phyloP scores from a whole-genome alignment of 805 yeast genomes.

The Wickerhamiella sergipiensis region DNA sequence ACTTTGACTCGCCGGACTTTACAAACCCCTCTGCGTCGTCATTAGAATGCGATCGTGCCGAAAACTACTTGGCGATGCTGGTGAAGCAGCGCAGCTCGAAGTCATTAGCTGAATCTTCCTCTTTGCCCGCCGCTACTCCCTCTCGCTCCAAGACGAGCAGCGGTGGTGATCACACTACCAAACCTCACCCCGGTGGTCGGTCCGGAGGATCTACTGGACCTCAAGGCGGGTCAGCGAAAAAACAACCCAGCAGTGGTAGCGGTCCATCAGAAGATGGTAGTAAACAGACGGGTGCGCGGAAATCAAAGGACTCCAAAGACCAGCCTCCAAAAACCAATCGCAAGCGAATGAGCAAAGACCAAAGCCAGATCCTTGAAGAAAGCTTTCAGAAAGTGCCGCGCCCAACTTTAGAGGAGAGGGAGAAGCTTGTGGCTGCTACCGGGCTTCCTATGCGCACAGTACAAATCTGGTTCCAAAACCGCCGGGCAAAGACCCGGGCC shows the following conservation, averaged over 20 bases:
- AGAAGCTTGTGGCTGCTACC: conserved; percentile 53
- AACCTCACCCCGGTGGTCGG: background rate
- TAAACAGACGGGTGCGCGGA: conserved; percentile 1
- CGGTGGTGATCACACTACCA: background rate
- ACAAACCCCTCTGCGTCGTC: background rate
- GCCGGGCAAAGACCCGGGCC: conserved; percentile 35
- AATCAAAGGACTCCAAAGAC: background rate
- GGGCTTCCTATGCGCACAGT: conserved; percentile 77
- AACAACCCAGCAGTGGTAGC: background rate
- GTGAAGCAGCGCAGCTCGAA: background rate
- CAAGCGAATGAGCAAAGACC: conserved; percentile 22
- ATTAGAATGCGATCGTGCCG: background rate
- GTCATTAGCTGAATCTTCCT: too few species aligned
- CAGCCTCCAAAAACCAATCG: conserved; percentile 3
- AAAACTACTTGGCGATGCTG: background rate
- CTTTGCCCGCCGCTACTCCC: too few species aligned
- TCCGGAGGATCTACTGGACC: background rate
- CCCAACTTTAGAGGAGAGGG: conserved; percentile 60
- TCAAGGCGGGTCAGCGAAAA: background rate
- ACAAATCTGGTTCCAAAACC: conserved; percentile 87
- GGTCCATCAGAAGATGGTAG: background rate
- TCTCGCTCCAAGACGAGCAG: background rate
- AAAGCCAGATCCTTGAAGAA: conserved; percentile 41
- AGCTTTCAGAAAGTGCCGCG: conserved; percentile 64
- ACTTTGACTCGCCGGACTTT: conserved; percentile 2